Conservation (phyloP, 345 rosid genomes). For the Orychophragmus violaceus region DNA sequence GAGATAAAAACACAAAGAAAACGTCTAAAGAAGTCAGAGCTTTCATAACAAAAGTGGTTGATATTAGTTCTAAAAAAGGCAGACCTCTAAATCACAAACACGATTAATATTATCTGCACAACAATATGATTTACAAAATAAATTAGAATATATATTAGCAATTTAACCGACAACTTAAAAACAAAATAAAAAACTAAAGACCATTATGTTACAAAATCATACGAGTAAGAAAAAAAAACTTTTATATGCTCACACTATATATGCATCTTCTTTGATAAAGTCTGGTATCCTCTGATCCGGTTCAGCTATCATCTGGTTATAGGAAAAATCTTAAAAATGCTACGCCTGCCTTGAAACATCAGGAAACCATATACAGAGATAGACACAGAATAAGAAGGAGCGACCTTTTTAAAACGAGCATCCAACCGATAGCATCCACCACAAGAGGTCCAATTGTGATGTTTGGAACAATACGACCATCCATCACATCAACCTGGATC, state of each 20-base stretch:
- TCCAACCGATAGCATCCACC: conserved; percentile 92
- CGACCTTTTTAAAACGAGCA: conserved; percentile 71
- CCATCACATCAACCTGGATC: conserved; percentile 99
- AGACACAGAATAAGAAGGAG: not conserved
- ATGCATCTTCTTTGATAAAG: conserved; percentile 97
- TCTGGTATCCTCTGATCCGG: conserved; percentile 90
- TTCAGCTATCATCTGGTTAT: conserved; percentile 85
- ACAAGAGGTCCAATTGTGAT: conserved; percentile 95
- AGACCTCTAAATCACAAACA: no score
- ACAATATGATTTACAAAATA: no score
- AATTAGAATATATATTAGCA: no score
- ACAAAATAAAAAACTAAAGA: no score
- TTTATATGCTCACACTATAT: conserved; percentile 96
- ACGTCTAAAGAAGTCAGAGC: no score
- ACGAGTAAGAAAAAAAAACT: no score
- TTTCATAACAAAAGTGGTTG: no score
- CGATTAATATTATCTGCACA: no score
- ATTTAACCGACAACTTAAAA: no score
- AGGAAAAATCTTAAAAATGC: not conserved
- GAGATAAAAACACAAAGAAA: no score
- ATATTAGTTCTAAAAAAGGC: no score
- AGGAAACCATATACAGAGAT: not conserved
- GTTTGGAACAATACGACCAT: conserved; percentile 97
- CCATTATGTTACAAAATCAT: no score
- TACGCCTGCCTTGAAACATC: conserved; percentile 1